These are phyloP conservation scores for Simplicillium sp. DNA, from an alignment of 2,329 filamentous ascomycete species.

Conservation along the genomic window DNA sequence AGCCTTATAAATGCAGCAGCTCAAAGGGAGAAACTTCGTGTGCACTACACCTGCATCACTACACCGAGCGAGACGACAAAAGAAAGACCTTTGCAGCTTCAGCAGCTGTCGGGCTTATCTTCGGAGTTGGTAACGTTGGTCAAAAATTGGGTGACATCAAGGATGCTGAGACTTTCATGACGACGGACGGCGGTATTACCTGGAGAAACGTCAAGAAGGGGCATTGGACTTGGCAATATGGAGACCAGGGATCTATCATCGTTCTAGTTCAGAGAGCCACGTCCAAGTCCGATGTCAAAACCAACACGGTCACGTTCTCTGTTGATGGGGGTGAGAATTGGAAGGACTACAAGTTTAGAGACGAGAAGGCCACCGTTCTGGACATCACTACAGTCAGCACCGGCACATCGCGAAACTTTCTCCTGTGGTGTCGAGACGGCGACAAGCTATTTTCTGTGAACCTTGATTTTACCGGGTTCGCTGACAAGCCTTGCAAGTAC, in stretches of 20 bases:
- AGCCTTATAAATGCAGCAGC: slow-evolving; percentile 59
- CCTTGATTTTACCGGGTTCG: slow-evolving; percentile 78
- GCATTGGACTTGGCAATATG: slow-evolving; percentile 85
- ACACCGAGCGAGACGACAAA: slow-evolving; percentile 79
- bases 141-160: slow-evolving; percentile 52
- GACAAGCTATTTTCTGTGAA: slow-evolving; percentile 65
- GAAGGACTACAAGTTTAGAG: slow-evolving; percentile 64
- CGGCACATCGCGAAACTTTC: slow-evolving; percentile 82
- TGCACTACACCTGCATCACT: slow-evolving; percentile 87
- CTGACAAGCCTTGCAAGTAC: slow-evolving; percentile 61
- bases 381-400: slow-evolving; percentile 84
- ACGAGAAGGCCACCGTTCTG: slow-evolving; percentile 60
- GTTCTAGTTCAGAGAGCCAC: slow-evolving; percentile 70
- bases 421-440: slow-evolving; percentile 69
- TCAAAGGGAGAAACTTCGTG: slow-evolving; percentile 56
- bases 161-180: slow-evolving; percentile 84
- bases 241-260: slow-evolving; percentile 88
- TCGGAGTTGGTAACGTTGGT: slow-evolving; percentile 88
- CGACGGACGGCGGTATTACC: slow-evolving; percentile 76
- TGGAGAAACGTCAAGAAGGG: slow-evolving; percentile 86
- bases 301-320: slow-evolving; percentile 64
- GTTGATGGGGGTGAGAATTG: slow-evolving; percentile 74
- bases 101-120: slow-evolving; percentile 82
- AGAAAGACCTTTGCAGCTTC: slow-evolving; percentile 80
- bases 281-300: slow-evolving; percentile 58